Percentiles rank a stretch among this genome's conserved stretches.
These are phyloP conservation scores for Microthlaspi erraticum DNA, from an alignment of 345 rosid species.

Conservation along the genomic window DNA sequence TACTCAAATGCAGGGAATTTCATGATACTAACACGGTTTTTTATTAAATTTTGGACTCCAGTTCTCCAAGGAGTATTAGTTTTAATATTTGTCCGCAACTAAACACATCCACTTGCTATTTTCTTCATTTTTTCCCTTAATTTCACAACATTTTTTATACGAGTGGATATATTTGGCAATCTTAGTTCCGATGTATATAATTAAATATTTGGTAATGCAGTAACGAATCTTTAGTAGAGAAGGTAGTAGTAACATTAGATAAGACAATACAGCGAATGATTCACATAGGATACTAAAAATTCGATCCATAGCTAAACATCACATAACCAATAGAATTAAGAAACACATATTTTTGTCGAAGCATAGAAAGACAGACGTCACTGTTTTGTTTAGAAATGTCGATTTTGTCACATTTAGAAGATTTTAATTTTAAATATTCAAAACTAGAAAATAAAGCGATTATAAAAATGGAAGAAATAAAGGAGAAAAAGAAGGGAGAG, in stretches of 20 bases:
- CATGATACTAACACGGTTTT: constrained; percentile 27
- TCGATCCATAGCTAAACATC: background rate
- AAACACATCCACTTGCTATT: constrained; percentile 24
- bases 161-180: no score
- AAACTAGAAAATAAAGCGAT: background rate
- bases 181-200: background rate
- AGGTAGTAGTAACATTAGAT: constrained; percentile 5
- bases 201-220: background rate
- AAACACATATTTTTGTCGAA: constrained; percentile 20
- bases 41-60: constrained; percentile 21
- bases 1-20: constrained; percentile 40
- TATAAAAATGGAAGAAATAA: background rate
- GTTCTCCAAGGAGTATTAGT: background rate
- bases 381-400: constrained; percentile 28
- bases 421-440: constrained; percentile 13
- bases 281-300: constrained; percentile 29
- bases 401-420: constrained; percentile 39
- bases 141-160: background rate
- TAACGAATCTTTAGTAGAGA: background rate
- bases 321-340: background rate
- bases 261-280: background rate
- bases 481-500: background rate
- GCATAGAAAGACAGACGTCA: constrained; percentile 36
- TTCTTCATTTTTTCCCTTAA: background rate
- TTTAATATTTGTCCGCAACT: constrained; percentile 1